A percentile compares a stretch with the other conserved stretches of the same genome.
These are phyloP conservation scores for Elsinoe australis DNA, from an alignment of 2,329 filamentous ascomycete genomes.

Conservation along the genomic window DNA sequence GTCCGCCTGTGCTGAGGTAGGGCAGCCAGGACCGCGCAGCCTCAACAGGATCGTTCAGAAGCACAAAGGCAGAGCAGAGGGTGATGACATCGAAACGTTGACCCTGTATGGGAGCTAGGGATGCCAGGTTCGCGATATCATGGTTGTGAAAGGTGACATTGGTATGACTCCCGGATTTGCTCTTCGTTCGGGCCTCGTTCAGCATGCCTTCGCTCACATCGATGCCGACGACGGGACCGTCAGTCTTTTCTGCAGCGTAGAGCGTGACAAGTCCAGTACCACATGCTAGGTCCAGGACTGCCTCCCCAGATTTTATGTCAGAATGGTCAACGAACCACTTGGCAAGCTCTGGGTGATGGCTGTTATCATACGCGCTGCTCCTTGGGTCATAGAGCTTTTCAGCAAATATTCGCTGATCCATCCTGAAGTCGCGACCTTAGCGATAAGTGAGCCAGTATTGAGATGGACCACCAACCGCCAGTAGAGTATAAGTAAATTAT, in stretches of 20 bases:
- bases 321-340: constrained; percentile 31
- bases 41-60: constrained; percentile 33
- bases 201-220: constrained; percentile 39
- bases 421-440: too few species aligned
- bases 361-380: constrained; percentile 34
- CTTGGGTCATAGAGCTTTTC: constrained; percentile 28
- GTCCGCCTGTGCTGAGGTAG: constrained; percentile 36
- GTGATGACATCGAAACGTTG: constrained; percentile 31
- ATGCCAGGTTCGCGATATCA: constrained; percentile 33
- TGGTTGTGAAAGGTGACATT: constrained; percentile 33
- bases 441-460: too few species aligned
- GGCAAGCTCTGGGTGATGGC: constrained; percentile 37
- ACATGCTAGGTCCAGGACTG: constrained; percentile 41
- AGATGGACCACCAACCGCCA: too few species aligned
- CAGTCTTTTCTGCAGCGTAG: constrained; percentile 33
- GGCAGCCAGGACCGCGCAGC: constrained; percentile 34
- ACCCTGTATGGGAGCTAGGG: constrained; percentile 15
- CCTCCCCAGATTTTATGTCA: constrained; percentile 29
- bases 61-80: constrained; percentile 35
- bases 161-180: constrained; percentile 24
- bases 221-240: constrained; percentile 35
- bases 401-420: constrained; percentile 1
- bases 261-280: constrained; percentile 40
- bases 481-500: too few species aligned
- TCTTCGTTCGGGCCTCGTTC: constrained; percentile 30